Evolutionary conservation across 2,329 filamentous ascomycete genomes (phyloP), one percentile per base, ranked within the genome.

Genomic region (Phialocephala subalpina): DNA sequence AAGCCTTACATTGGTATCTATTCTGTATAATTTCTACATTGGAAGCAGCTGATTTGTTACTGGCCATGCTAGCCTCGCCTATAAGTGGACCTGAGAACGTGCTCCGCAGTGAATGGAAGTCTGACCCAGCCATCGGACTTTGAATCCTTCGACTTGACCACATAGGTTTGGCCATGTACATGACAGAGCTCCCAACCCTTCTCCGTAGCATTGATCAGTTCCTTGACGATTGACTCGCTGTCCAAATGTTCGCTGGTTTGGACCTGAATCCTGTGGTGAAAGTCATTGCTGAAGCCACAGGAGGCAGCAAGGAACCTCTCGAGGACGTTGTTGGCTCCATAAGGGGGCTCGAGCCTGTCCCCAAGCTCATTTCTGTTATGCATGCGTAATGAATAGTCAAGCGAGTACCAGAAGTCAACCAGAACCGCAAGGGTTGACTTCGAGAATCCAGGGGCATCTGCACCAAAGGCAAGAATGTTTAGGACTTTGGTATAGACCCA

Each of bases 391-490:
- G 4, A 5, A n/a, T 5, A 25, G 45, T 20, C n/a, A 25, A 49
- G 11, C 11, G 45, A 49, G 7, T 49, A 22, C 45, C 45, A 49
- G 45, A 49, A 49, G 9, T 49, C n/a, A 22, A 49, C n/a, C 9
- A 49, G 11, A 25, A 49, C 45, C 9, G n/a, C n/a, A n/a, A 49
- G 6, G 12, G 45, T 25, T 22, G 18, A n/a, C 1, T 20, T 25
- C 20, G n/a, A n/a, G 11, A 22, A 11, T 9, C 2, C 6, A 20
- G 45, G 45, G 22, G n/a, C 22, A 58, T 25, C 49, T 60, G 29
- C 67, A 68, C 40, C 74, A 73, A 11, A 71, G 52, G 11, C 70
- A 70, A 76, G 60, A n/a, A 71, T 59, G 40, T 72, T 72, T 14
- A 72, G 55, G 12, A 69, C 25, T 16, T 64, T 25, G 25, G 63